Evolutionary conservation across 371 early-diverging fungal species (phyloP).

Genomic region (Rhizopus delemar): DNA sequence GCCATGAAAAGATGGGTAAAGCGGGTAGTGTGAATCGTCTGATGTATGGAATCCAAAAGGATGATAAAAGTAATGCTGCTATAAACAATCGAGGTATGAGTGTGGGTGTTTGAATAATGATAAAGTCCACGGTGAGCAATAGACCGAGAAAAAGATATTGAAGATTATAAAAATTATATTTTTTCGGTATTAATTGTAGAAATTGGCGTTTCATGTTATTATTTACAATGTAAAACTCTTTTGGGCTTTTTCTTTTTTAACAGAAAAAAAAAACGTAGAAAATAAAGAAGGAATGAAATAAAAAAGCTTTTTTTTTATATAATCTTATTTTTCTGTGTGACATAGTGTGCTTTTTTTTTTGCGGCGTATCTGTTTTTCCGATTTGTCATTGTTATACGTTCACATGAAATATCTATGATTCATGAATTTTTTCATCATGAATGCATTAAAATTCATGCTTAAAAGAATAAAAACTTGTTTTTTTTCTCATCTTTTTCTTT

Average conservation of each 20-base stretch:
- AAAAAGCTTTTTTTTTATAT: not conserved
- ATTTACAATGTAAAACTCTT: not conserved
- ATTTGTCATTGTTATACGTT: no score
- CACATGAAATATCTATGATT: no score
- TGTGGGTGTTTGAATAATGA: constrained; percentile 4
- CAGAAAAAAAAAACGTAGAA: not conserved
- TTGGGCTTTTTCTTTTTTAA: not conserved
- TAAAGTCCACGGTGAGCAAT: constrained; percentile 5
- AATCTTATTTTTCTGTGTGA: no score
- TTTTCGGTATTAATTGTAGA: not conserved
- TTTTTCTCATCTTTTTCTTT: no score
- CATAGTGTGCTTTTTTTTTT: no score
- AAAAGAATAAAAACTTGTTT: no score
- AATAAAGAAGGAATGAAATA: not conserved
- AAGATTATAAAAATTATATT: not conserved
- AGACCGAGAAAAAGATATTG: not conserved
- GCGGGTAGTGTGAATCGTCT: constrained; percentile 56
- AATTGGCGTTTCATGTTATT: not conserved
- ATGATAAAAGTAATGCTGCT: constrained; percentile 17
- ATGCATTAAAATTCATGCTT: no score
- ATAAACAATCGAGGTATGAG: constrained; percentile 23
- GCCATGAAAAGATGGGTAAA: constrained; percentile 66
- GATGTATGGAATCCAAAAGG: constrained; percentile 40
- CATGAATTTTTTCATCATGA: no score
- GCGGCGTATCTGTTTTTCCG: no score